phyloP scores from a whole-genome alignment of 306 rosid genomes.

The Gillenia trifoliata region DNA sequence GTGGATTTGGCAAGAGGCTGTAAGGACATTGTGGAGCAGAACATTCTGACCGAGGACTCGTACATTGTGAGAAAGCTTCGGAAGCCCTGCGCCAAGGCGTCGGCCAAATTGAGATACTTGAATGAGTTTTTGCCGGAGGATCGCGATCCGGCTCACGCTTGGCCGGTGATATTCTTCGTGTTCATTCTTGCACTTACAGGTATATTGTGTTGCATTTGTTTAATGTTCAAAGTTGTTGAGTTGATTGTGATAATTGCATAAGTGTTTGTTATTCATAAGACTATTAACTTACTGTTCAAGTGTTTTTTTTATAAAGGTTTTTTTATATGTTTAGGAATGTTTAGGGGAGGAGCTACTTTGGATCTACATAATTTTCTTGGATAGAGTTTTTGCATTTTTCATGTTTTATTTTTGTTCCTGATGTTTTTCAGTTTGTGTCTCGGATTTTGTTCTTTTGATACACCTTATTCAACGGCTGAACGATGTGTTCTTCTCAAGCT shows the following conservation, averaged over 20 bases:
- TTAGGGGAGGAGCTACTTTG: not conserved
- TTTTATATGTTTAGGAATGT: not conserved
- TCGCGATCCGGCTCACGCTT: conserved; percentile 88
- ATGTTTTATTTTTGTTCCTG: not conserved
- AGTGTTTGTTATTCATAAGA: not conserved
- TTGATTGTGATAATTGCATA: not conserved
- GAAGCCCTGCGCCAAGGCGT: conserved; percentile 61
- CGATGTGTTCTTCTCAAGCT: not conserved
- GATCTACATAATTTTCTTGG: no score
- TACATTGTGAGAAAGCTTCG: conserved; percentile 47
- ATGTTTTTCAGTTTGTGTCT: not conserved
- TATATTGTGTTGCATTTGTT: conserved; percentile 8
- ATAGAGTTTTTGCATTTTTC: not conserved
- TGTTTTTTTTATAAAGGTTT: not conserved
- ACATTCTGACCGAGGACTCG: conserved; percentile 57
- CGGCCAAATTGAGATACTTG: conserved; percentile 60
- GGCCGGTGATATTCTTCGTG: conserved; percentile 75
- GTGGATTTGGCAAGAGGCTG: conserved; percentile 76
- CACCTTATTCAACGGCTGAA: not conserved
- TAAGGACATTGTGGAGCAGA: conserved; percentile 75
- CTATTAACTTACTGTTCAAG: not conserved
- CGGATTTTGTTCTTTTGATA: not conserved
- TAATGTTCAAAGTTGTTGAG: not conserved
- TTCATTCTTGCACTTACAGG: conserved; percentile 77
- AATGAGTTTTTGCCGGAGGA: conserved; percentile 90